Evolutionary conservation across 2,329 filamentous ascomycete species (phyloP).

Genomic region (Claviceps cyperi): DNA sequence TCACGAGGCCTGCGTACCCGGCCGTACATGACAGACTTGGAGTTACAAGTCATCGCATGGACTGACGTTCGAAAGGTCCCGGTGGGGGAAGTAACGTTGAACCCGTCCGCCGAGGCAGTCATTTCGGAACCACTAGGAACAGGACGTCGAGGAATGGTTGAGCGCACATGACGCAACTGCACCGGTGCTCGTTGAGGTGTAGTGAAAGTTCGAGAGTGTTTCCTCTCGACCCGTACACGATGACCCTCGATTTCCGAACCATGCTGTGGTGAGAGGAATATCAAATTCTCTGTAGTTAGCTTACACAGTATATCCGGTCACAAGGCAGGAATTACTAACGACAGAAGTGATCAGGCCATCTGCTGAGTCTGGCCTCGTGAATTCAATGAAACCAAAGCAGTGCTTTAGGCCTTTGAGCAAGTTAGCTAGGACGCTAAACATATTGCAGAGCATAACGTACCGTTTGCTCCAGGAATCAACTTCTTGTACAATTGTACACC

Average conservation of each 20-base stretch:
- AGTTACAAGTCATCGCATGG: neutral
- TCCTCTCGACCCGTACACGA: slow-evolving; percentile 24
- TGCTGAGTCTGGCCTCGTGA: slow-evolving; percentile 20
- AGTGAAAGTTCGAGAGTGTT: slow-evolving; percentile 14
- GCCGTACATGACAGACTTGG: slow-evolving; percentile 1
- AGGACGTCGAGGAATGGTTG: slow-evolving; percentile 5
- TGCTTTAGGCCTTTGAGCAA: slow-evolving; percentile 9
- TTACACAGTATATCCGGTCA: slow-evolving; percentile 2
- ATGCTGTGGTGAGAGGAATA: slow-evolving; percentile 13
- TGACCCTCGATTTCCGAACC: slow-evolving; percentile 17
- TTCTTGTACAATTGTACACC: slow-evolving; percentile 15
- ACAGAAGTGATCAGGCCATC: slow-evolving; percentile 21
- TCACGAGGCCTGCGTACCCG: slow-evolving; percentile 4
- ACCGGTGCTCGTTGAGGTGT: slow-evolving; percentile 7
- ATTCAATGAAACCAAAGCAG: slow-evolving; percentile 26
- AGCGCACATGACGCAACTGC: slow-evolving; percentile 3
- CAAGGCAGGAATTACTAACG: slow-evolving; percentile 17
- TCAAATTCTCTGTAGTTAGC: no score
- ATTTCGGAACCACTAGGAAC: neutral
- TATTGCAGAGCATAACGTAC: neutral
- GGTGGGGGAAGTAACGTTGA: neutral
- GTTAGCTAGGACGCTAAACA: slow-evolving; percentile 6
- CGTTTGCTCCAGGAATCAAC: slow-evolving; percentile 7
- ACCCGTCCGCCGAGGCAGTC: neutral
- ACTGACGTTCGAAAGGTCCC: neutral